Percentiles rank a stretch among this genome's conserved stretches.
These are phyloP conservation scores for Cadophora sp. DNA, from an alignment of 2,329 filamentous ascomycete genomes.

Conservation along the genomic window DNA sequence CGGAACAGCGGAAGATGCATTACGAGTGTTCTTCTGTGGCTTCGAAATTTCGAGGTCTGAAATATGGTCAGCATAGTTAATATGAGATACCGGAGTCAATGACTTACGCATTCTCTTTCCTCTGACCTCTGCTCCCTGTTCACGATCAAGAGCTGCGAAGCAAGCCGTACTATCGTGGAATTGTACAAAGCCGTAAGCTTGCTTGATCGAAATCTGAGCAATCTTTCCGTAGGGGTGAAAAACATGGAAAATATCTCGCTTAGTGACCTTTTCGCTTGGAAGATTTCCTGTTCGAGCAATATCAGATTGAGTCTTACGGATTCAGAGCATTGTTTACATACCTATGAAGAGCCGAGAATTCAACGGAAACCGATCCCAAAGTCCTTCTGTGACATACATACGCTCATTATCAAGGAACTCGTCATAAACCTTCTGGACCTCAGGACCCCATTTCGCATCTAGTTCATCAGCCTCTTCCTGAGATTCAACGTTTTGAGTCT, in stretches of 20 bases:
- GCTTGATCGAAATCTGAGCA: conserved; percentile 95
- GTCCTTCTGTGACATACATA: conserved; percentile 76
- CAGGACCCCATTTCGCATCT: conserved; percentile 47
- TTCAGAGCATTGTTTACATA: conserved; percentile 49
- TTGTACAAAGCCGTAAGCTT: conserved; percentile 96
- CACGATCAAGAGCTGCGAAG: conserved; percentile 72
- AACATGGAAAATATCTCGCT: conserved; percentile 89
- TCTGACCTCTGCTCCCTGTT: conserved; percentile 82
- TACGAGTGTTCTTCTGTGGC: conserved; percentile 79
- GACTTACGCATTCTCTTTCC: conserved; percentile 91
- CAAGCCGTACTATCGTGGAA: conserved; percentile 82
- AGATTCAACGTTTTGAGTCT: conserved; percentile 31
- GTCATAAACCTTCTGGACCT: conserved; percentile 73
- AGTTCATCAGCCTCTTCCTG: conserved; percentile 41
- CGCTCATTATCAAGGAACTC: conserved; percentile 76
- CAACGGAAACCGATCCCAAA: conserved; percentile 81
- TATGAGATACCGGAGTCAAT: neutral
- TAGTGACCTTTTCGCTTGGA: conserved; percentile 90
- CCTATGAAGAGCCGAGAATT: conserved; percentile 83
- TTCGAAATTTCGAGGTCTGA: conserved; percentile 90
- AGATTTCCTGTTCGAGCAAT: conserved; percentile 72
- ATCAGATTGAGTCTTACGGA: conserved; percentile 38
- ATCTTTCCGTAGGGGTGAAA: conserved; percentile 87
- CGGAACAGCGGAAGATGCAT: conserved; percentile 53
- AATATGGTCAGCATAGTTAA: conserved; percentile 41